Percentiles rank a stretch among this genome's conserved stretches.
Conservation (phyloP, 2,329 filamentous ascomycete genomes). For the Setomelanomma holmii region DNA sequence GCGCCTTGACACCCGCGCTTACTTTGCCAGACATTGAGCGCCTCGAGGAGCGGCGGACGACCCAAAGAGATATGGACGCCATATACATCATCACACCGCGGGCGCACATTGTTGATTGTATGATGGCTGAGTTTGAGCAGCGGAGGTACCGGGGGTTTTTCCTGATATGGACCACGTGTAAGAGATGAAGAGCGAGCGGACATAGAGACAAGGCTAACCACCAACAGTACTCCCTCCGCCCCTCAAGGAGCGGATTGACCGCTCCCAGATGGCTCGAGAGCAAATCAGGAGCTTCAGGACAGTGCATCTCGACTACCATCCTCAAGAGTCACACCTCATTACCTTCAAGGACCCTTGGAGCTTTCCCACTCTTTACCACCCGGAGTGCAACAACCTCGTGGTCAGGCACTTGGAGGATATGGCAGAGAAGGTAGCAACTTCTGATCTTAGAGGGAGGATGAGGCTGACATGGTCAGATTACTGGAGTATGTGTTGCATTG, state of each 20-base stretch:
- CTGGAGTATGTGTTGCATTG: constrained; percentile 86
- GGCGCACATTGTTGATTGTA: constrained; percentile 87
- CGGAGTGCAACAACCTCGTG: constrained; percentile 84
- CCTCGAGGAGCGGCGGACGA: constrained; percentile 84
- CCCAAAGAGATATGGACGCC: constrained; percentile 90
- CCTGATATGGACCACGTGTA: constrained; percentile 82
- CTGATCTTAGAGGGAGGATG: not conserved
- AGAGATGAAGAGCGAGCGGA: not conserved
- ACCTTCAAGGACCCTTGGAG: constrained; percentile 96
- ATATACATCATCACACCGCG: constrained; percentile 90
- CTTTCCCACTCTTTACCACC: constrained; percentile 91
- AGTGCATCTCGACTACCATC: constrained; percentile 86
- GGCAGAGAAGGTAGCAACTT: constrained; percentile 76
- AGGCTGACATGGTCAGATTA: constrained; percentile 64
- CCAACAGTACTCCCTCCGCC: constrained; percentile 69
- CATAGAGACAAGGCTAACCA: constrained; percentile 7
- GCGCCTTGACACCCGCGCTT: constrained; percentile 21
- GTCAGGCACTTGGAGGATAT: constrained; percentile 81
- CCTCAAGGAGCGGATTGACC: constrained; percentile 76
- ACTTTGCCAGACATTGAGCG: constrained; percentile 81
- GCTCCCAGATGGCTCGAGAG: constrained; percentile 70
- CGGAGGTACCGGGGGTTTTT: constrained; percentile 80
- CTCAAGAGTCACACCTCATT: constrained; percentile 87
- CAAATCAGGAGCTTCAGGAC: constrained; percentile 82
- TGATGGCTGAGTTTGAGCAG: constrained; percentile 90